Percentiles rank a stretch among this genome's conserved stretches.
These are phyloP conservation scores for Fonsecaea pugnacius DNA, from an alignment of 2,329 filamentous ascomycete genomes.

Conservation along the genomic window DNA sequence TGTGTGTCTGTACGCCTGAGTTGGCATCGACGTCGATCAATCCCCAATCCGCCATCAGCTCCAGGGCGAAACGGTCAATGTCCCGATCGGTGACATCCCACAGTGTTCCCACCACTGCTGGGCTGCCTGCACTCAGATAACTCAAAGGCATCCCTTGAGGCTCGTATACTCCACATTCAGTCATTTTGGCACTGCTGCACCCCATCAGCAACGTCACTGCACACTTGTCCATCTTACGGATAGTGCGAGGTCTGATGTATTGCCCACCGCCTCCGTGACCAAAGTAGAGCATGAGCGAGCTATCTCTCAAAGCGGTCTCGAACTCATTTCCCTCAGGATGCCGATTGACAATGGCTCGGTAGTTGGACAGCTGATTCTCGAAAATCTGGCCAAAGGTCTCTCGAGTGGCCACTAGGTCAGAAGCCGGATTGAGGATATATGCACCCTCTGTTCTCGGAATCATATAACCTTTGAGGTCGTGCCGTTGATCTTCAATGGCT, in stretches of 20 bases:
- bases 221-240: constrained; percentile 77
- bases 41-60: constrained; percentile 84
- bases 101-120: constrained; percentile 85
- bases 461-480: constrained; percentile 20
- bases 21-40: constrained; percentile 58
- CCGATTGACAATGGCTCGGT: constrained; percentile 63
- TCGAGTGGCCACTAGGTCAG: constrained; percentile 81
- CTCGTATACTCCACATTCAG: constrained; percentile 84
- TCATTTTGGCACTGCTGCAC: constrained; percentile 82
- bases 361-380: constrained; percentile 24
- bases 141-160: constrained; percentile 87
- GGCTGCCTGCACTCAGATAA: constrained; percentile 85
- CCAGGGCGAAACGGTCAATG: constrained; percentile 87
- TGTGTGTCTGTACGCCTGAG: constrained; percentile 36
- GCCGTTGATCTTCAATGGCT: constrained; percentile 36
- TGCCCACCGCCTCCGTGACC: constrained; percentile 94
- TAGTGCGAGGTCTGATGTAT: constrained; percentile 83
- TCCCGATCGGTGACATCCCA: constrained; percentile 99
- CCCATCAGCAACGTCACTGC: constrained; percentile 90
- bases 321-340: constrained; percentile 79
- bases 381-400: constrained; percentile 66
- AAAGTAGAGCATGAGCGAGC: constrained; percentile 85
- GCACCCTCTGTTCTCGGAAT: constrained; percentile 43
- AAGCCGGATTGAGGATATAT: constrained; percentile 87
- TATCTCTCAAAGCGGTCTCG: constrained; percentile 65